Conservation (phyloP, 228 moss, liverwort and hornwort species). For the Sphagnum fallax region DNA sequence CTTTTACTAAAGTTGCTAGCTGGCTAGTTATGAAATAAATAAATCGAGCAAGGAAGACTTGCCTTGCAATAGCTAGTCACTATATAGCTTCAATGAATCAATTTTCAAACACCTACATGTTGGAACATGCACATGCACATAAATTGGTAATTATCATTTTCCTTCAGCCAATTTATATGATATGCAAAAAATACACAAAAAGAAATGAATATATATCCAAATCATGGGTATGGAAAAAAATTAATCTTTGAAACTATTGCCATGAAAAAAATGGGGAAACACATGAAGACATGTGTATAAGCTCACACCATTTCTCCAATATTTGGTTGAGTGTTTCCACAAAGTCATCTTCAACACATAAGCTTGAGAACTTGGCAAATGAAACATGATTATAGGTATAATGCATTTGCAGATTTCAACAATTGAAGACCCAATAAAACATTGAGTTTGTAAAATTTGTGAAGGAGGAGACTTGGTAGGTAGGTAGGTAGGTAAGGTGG, state of each 20-base stretch:
- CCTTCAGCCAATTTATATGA: background rate
- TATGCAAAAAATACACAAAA: background rate
- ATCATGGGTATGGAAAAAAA: too few relatives aligned
- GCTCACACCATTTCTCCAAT: constrained; percentile 90
- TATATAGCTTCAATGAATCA: constrained; percentile 61
- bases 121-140: constrained; percentile 3
- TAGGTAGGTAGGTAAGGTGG: too few relatives aligned
- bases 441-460: constrained; percentile 6
- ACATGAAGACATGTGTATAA: too few relatives aligned
- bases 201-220: too few relatives aligned
- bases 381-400: constrained; percentile 90
- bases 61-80: constrained; percentile 99
- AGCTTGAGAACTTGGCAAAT: constrained; percentile 82
- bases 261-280: background rate
- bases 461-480: too few relatives aligned
- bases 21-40: too few relatives aligned
- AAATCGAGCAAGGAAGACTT: background rate
- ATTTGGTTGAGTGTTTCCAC: constrained; percentile 97
- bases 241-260: background rate
- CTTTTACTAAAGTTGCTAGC: background rate
- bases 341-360: constrained; percentile 95
- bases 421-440: too few relatives aligned
- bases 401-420: constrained; percentile 99
- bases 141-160: background rate
- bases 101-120: constrained; percentile 79